Evolutionary conservation across 2,329 filamentous ascomycete species (phyloP).

Genomic region (Aspergillus proliferans): DNA sequence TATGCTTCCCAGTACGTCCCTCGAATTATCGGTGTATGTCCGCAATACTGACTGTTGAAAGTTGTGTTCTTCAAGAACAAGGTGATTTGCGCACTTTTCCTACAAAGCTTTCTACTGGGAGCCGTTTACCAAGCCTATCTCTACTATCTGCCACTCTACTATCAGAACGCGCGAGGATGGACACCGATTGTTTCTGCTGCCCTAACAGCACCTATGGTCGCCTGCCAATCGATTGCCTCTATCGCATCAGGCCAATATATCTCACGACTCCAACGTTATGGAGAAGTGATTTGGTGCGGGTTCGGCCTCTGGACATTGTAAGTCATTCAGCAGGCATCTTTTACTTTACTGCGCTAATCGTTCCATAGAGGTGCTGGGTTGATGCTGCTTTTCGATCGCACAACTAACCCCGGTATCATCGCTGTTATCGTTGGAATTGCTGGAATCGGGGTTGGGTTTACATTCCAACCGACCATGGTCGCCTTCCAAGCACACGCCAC

Average conservation of each 20-base stretch:
- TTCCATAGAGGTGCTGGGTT: constrained; percentile 44
- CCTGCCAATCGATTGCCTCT: constrained; percentile 36
- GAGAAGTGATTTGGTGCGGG: constrained; percentile 51
- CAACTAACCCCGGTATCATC: constrained; percentile 45
- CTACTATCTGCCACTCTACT: constrained; percentile 58
- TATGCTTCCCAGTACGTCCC: constrained; percentile 47
- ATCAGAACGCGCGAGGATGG: constrained; percentile 51
- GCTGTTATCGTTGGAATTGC: constrained; percentile 47
- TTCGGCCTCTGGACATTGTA: constrained; percentile 44
- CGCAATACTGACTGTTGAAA: constrained; percentile 10
- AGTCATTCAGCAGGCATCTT: constrained; percentile 2
- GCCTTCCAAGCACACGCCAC: constrained; percentile 54
- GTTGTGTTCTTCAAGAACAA: constrained; percentile 49
- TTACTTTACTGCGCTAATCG: constrained; percentile 1
- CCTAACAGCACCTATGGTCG: constrained; percentile 47
- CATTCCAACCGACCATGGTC: constrained; percentile 50
- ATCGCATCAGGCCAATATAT: constrained; percentile 53
- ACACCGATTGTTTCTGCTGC: constrained; percentile 46
- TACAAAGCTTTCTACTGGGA: constrained; percentile 56
- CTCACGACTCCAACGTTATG: constrained; percentile 51
- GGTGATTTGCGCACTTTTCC: constrained; percentile 50
- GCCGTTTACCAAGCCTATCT: constrained; percentile 54
- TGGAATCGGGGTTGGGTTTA: constrained; percentile 49
- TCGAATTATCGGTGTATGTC: too few relatives aligned
- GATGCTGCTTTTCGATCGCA: constrained; percentile 43